Base-by-base conservation (phyloP, 2,329 filamentous ascomycete genomes). In the Aureobasidium sp. region DNA sequence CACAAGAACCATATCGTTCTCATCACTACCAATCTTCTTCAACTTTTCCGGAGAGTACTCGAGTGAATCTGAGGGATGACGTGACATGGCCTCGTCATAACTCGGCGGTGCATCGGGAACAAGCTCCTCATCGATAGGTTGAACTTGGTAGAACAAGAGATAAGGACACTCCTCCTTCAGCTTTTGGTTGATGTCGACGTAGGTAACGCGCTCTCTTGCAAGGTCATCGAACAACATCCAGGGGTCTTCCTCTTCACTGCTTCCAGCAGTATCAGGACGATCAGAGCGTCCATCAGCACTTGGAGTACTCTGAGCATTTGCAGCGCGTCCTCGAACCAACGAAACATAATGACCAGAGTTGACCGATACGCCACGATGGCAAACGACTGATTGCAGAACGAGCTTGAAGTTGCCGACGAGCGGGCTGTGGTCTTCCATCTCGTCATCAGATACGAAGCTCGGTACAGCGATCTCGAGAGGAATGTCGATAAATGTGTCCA, bases 191-290 rank as follows among this genome's bases (percentile, higher is more conserved):
- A 97, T 88, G 68, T 95, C 85, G 53, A 97, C 86, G 60, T 88
- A 81, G 0, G 81, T 81, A 3, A 97, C 88, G 30, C 93, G 84
- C 61, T 86, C 81, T 39, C 83, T 78, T 0, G 84, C 77, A n/a
- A 97, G 78, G 71, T 99, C 94, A 70, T 99, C 94, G 68, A 96
- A 97, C 41, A 87, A 88, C 72, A 96, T 86, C 94, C 94, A 99
- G 65, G 86, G 84, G 11, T 88, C 85, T 64, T 88, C 83, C 63
- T 86, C 79, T 67, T 91, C 89, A 62, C 85, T 81, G 44, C 68
- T 68, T 11, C 67, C 66, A 15, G 71, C 39, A 41, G 47, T 61
- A 16, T 61, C 59, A 2, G 59, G 59, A 29, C 59, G 47, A 36
- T 66, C 81, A 84, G n/a, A 84, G 74, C 8, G 83, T 77, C 67